These are phyloP conservation scores for Sclerotinia nivalis DNA, from an alignment of 2,329 filamentous ascomycete genomes.

Conservation along the genomic window DNA sequence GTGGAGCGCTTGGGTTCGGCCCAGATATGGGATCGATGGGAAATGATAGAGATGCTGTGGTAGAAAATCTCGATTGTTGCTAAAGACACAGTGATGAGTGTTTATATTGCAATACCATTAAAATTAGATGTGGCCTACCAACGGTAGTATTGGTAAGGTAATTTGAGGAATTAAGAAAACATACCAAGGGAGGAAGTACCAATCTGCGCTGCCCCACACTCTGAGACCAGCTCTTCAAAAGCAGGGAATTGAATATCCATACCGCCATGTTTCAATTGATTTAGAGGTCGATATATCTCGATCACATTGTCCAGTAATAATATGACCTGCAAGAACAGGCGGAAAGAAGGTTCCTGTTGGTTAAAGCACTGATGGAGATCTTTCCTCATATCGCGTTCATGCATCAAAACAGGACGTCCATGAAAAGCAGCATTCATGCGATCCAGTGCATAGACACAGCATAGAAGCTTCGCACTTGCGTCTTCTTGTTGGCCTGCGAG, in stretches of 20 bases:
- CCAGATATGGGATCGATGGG: constrained; percentile 48
- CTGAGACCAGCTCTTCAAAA: constrained; percentile 40
- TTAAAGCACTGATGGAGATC: constrained; percentile 53
- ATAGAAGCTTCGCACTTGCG: constrained; percentile 50
- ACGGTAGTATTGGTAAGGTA: too few relatives aligned
- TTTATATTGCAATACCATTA: background rate
- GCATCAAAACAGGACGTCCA: constrained; percentile 59
- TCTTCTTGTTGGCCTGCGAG: constrained; percentile 44
- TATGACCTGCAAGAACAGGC: constrained; percentile 56
- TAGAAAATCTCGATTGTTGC: constrained; percentile 64
- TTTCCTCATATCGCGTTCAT: constrained; percentile 60
- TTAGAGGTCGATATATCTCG: constrained; percentile 57
- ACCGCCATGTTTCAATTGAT: constrained; percentile 38
- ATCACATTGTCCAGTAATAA: constrained; percentile 60
- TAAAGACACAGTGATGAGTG: constrained; percentile 35
- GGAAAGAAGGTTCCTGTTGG: constrained; percentile 55
- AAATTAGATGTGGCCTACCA: too few relatives aligned
- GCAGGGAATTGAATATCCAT: constrained; percentile 32
- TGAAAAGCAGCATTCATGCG: constrained; percentile 60
- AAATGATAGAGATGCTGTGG: constrained; percentile 63
- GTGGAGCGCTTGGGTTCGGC: constrained; percentile 31
- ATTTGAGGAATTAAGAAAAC: background rate
- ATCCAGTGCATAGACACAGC: constrained; percentile 62
- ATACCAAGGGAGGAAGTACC: constrained; percentile 29
- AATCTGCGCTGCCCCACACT: constrained; percentile 29